A percentile compares a stretch with the other conserved stretches of the same genome.
Conservation (phyloP, 2,329 filamentous ascomycete species). For the Metarhizium robertsii region DNA sequence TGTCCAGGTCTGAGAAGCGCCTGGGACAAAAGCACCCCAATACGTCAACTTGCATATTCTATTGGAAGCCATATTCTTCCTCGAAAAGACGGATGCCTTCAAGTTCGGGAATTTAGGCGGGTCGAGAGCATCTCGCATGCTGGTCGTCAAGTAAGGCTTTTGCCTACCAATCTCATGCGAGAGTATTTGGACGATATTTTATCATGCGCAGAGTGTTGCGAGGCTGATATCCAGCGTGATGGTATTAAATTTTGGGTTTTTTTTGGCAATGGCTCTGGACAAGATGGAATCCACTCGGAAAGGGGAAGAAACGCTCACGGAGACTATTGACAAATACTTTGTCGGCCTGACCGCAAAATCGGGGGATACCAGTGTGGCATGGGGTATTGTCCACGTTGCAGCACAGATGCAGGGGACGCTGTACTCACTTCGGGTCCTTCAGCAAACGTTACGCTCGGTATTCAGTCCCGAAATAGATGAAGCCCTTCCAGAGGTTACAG, state of each 20-base stretch:
- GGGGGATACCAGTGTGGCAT: slow-evolving; percentile 21
- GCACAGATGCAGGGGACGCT: slow-evolving; percentile 51
- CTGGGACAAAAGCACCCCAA: slow-evolving; percentile 42
- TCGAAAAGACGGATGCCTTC: not conserved
- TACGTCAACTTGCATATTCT: slow-evolving; percentile 47
- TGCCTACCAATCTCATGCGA: slow-evolving; percentile 5
- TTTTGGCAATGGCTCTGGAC: slow-evolving; percentile 15
- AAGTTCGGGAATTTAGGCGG: slow-evolving; percentile 27
- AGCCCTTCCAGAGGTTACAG: not conserved
- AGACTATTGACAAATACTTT: not conserved
- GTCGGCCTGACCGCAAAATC: not conserved
- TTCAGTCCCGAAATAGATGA: not conserved
- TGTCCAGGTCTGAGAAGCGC: slow-evolving; percentile 43
- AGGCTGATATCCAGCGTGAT: slow-evolving; percentile 8
- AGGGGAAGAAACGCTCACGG: slow-evolving; percentile 8
- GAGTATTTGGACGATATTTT: slow-evolving; percentile 12
- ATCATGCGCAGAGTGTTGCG: not conserved
- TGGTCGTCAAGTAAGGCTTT: slow-evolving; percentile 15
- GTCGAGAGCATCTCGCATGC: slow-evolving; percentile 20
- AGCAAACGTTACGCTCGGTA: slow-evolving; percentile 21
- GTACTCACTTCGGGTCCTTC: slow-evolving; percentile 50
- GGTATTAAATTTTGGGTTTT: slow-evolving; percentile 13
- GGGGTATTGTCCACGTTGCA: slow-evolving; percentile 51
- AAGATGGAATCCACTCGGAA: slow-evolving; percentile 18
- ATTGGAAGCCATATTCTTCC: slow-evolving; percentile 13